Evolutionary conservation across 2,329 filamentous ascomycete genomes (phyloP), one percentile per base, ranked within the genome.

Genomic region (Annulohypoxylon truncatum): DNA sequence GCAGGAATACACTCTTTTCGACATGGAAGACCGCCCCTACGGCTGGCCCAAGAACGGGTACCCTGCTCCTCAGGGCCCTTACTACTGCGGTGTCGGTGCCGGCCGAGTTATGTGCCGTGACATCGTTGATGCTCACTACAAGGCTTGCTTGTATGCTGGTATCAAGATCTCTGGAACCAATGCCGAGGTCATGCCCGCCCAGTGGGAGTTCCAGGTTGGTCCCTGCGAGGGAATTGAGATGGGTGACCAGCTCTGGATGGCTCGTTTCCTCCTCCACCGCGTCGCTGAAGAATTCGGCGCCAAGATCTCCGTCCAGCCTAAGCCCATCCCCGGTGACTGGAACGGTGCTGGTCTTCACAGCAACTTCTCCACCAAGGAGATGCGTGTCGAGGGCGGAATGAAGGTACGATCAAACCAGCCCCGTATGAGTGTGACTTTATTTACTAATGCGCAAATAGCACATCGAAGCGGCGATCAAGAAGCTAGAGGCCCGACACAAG

Each of bases 41-140:
- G 96, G 96, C 83, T 96, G 93, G 92, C 76, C 76, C 78, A 88
- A 88, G 82, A 90, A 90, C 77, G 93, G 93, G 77, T 97, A 90
- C 90, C 94, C 94, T 71, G 94, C 92, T 79, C 93, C 94, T 73
- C 94, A 97, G 83, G 94, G 94, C 71, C 93, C 93, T 68, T 97
- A 97, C 88, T 97, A 97, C 91, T 97, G 95, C 81, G 96, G 95
- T 92, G 95, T 97, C 68, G 96, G 96, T 75, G 92, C 93, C 73
- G 94, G 94, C 84, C 96, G 96, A 87, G 96, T 98, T 77, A 96
- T 96, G 83, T 95, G 94, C 90, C 91, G 95, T 85, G 95, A 99
- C 79, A 95, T 99, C 69, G 94, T 99, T 73, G 95, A 98, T 85
- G 91, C 92, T 71, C 93, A 97, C 85, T 94, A 93, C 90, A 93